Base-by-base conservation (phyloP, 805 yeast genomes). In the Suhomyces xylopsoci region DNA sequence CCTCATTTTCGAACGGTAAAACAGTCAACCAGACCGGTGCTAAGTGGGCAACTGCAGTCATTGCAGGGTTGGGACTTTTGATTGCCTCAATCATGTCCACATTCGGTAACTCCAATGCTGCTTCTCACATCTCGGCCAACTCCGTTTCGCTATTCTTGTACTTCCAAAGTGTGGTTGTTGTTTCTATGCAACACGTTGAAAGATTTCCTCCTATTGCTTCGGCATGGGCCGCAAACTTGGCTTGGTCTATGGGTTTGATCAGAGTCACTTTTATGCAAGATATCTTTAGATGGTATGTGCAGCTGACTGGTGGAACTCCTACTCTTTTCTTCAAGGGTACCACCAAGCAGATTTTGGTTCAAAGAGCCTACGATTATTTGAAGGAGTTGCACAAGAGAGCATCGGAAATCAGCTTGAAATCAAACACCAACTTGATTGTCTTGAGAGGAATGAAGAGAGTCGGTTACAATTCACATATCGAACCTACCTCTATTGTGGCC, bases 191-290 rank as follows among this genome's bases (percentile, higher is more conserved):
- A 67, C 87, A 87, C 56, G 97, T 90, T 47, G 90, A 86, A 62
- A 77, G 87, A 53, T 85, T 89, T 5, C 97, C 97, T 7, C 97
- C 97, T 15, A 90, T 92, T 62, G 97, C 96, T 7, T 80, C 88
- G 10, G 84, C 96, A 8, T 92, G 97, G 97, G 77, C 91, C 6
- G 96, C 89, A 68, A 91, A 92, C 64, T 76, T 92, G 63, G 91
- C 90, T 26, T 92, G 97, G 97, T 89, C 97, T 1, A 88, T 92
- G 88, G 97, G 97, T 2, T 77, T 92, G 54, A 89, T 92, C 60
- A 77, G 86, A 65, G 81, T 88, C 41, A 62, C 64, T 2, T 92
- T 91, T 66, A 88, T 92, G 96, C 97, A 92, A 70, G 74, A 82
- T 55, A 85, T 88, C 56, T 86, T 88, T 68, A 76, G 93, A 61